Percentiles rank a stretch among this genome's conserved stretches.
These are phyloP conservation scores for Cytospora piceae DNA, from an alignment of 2,329 filamentous ascomycete genomes.

Conservation along the genomic window DNA sequence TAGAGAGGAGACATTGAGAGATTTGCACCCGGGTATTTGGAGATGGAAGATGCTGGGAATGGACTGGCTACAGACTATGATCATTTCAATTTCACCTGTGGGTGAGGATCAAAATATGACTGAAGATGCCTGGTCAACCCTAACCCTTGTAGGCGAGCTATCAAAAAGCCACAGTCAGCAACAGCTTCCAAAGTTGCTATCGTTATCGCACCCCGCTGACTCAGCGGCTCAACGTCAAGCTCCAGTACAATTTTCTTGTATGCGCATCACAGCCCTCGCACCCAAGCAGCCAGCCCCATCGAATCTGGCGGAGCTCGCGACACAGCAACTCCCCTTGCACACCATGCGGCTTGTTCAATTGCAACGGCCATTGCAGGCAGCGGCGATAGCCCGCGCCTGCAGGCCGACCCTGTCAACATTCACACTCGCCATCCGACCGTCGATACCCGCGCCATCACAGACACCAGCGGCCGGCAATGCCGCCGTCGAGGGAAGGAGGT, in stretches of 20 bases:
- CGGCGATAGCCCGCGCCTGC: slow-evolving; percentile 36
- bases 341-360: slow-evolving; percentile 50
- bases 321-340: slow-evolving; percentile 29
- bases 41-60: neutral
- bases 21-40: neutral
- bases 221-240: slow-evolving; percentile 23
- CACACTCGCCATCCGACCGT: slow-evolving; percentile 32
- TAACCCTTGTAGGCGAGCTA: too few relatives aligned
- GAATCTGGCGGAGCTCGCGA: slow-evolving; percentile 26
- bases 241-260: slow-evolving; percentile 18
- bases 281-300: slow-evolving; percentile 13
- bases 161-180: too few relatives aligned
- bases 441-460: slow-evolving; percentile 32
- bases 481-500: slow-evolving; percentile 54
- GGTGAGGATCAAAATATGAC: too few relatives aligned
- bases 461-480: slow-evolving; percentile 45
- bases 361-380: slow-evolving; percentile 47
- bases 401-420: slow-evolving; percentile 33
- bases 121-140: too few relatives aligned
- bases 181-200: slow-evolving; percentile 16
- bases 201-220: slow-evolving; percentile 24
- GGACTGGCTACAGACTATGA: neutral
- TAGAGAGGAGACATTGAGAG: neutral
- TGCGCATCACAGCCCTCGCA: slow-evolving; percentile 12
- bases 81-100: neutral